Conservation (phyloP, 257 asterid species). For the Penstemon newberryi region DNA sequence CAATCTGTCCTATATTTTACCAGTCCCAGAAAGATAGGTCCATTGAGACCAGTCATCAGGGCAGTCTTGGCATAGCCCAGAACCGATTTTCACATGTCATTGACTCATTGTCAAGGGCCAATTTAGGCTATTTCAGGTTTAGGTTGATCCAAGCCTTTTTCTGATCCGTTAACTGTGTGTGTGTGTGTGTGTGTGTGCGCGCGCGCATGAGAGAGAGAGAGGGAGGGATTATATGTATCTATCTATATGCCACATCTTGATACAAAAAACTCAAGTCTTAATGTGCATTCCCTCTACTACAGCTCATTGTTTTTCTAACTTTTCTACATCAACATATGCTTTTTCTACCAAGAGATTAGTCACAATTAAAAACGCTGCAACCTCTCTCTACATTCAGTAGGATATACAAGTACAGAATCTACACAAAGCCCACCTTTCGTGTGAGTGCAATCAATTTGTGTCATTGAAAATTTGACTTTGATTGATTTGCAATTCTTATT, state of each 20-base stretch:
- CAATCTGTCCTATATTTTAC: no score
- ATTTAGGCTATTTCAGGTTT: neutral
- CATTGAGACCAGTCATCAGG: neutral
- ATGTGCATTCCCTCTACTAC: neutral
- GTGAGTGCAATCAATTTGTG: conserved; percentile 94
- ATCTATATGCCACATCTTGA: conserved; percentile 13
- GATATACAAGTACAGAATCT: conserved; percentile 76
- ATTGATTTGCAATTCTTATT: conserved; percentile 34
- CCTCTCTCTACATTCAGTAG: conserved; percentile 58
- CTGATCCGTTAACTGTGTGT: no score
- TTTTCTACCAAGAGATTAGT: conserved; percentile 29
- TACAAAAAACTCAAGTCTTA: conserved; percentile 17
- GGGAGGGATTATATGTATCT: neutral
- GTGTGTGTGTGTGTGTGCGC: no score
- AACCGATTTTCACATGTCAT: no score
- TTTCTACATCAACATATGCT: neutral
- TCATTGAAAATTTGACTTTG: conserved; percentile 79
- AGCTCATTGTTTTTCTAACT: neutral
- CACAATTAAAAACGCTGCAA: conserved; percentile 58
- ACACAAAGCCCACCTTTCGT: conserved; percentile 90
- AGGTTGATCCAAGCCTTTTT: no score
- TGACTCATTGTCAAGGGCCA: neutral
- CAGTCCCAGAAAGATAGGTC: no score
- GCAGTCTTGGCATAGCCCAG: no score
- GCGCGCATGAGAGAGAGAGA: neutral